Conservation (phyloP, 148 eudicot genomes). For the Heliosperma pusillum region DNA sequence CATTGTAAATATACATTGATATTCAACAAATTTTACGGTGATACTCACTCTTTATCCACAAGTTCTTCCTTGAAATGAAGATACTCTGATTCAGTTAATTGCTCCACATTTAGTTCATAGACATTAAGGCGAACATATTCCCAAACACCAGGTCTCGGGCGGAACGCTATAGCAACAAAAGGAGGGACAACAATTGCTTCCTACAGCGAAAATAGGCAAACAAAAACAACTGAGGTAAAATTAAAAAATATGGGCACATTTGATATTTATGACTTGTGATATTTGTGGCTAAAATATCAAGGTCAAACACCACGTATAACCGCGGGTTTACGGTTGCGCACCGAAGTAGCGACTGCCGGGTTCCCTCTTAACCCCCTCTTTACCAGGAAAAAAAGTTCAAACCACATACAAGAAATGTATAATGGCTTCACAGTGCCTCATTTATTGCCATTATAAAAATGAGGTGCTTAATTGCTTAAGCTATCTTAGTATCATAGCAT, state of each 20-base stretch:
- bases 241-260: neutral
- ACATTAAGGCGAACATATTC: constrained; percentile 89
- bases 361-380: too few species aligned
- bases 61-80: constrained; percentile 92
- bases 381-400: too few species aligned
- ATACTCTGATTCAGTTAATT: constrained; percentile 76
- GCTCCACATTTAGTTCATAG: constrained; percentile 79
- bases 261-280: neutral
- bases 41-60: constrained; percentile 68
- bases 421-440: too few species aligned
- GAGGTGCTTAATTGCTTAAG: too few species aligned
- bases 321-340: too few species aligned
- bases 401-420: too few species aligned
- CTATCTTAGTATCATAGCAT: too few species aligned
- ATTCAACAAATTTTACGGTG: constrained; percentile 14
- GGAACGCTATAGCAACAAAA: constrained; percentile 86
- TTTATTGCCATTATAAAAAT: too few species aligned
- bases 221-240: neutral
- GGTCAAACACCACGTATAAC: too few species aligned
- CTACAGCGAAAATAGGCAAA: constrained; percentile 33
- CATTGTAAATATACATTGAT: neutral
- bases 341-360: too few species aligned
- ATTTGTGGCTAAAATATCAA: neutral
- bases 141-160: constrained; percentile 99
- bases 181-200: constrained; percentile 96